Evolutionary conservation across 768 basidiomycete genomes (phyloP).

Genomic region (Lentinus brumalis): DNA sequence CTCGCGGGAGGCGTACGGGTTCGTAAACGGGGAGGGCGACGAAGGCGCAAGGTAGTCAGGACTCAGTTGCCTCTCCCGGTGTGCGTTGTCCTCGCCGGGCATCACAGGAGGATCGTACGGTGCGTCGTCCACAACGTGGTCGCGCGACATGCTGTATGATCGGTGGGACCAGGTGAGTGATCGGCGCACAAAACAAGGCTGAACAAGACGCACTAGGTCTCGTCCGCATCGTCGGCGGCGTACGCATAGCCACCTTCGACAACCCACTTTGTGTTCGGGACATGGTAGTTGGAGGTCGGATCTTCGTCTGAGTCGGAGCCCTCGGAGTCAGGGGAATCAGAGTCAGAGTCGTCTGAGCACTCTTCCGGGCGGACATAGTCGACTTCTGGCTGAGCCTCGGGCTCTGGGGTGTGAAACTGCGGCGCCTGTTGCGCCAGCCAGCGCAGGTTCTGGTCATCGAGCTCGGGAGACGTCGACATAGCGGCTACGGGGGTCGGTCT

Average conservation of each 20-base stretch:
- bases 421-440: slow-evolving; percentile 18
- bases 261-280: slow-evolving; percentile 10
- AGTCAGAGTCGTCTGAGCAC: slow-evolving; percentile 2
- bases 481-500: neutral
- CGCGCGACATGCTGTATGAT: neutral
- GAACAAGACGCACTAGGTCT: slow-evolving; percentile 5
- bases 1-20: slow-evolving; percentile 10
- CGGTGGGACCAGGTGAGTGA: slow-evolving; percentile 4
- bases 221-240: slow-evolving; percentile 11
- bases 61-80: neutral
- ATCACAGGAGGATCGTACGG: slow-evolving; percentile 6
- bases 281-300: slow-evolving; percentile 15
- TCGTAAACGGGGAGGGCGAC: neutral
- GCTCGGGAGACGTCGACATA: neutral
- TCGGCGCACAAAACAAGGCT: neutral
- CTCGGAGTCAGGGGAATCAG: slow-evolving; percentile 3
- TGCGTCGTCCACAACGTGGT: slow-evolving; percentile 1
- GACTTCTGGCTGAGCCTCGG: neutral
- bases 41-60: slow-evolving; percentile 1
- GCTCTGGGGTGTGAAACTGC: slow-evolving; percentile 7
- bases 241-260: slow-evolving; percentile 14
- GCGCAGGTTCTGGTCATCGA: slow-evolving; percentile 9
- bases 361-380: neutral
- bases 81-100: neutral
- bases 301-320: slow-evolving; percentile 16